These are phyloP conservation scores for Haberlea rhodopensis DNA, from an alignment of 257 asterid genomes.

Conservation along the genomic window DNA sequence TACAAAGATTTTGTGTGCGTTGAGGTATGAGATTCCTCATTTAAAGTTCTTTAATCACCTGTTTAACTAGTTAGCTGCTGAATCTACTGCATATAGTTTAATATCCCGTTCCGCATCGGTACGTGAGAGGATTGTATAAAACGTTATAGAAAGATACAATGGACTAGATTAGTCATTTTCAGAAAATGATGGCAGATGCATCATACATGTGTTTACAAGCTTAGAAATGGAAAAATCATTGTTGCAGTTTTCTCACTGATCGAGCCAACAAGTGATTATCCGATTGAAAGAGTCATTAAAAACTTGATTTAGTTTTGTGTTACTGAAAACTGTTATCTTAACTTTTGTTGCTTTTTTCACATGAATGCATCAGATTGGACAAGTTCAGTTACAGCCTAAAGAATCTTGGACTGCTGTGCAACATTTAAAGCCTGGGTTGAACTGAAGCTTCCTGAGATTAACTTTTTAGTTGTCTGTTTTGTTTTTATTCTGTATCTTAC, in stretches of 20 bases:
- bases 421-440: slow-evolving; percentile 56
- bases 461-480: background rate
- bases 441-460: slow-evolving; percentile 19
- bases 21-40: slow-evolving; percentile 53
- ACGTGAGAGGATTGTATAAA: background rate
- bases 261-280: background rate
- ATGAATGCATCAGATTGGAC: slow-evolving; percentile 57
- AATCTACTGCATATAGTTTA: background rate
- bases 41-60: background rate
- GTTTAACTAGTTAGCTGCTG: background rate
- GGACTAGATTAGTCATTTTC: background rate
- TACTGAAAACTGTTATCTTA: background rate
- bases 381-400: slow-evolving; percentile 63
- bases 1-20: slow-evolving; percentile 92
- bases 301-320: background rate
- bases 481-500: background rate
- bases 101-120: background rate
- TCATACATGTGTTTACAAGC: background rate
- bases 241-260: background rate
- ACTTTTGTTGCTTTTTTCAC: background rate
- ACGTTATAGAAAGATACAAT: background rate
- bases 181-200: background rate
- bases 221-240: background rate
- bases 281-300: slow-evolving; percentile 2
- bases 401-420: slow-evolving; percentile 88